These are phyloP conservation scores for Tagetes patula DNA, from an alignment of 129 eudicot species.

Conservation along the genomic window DNA sequence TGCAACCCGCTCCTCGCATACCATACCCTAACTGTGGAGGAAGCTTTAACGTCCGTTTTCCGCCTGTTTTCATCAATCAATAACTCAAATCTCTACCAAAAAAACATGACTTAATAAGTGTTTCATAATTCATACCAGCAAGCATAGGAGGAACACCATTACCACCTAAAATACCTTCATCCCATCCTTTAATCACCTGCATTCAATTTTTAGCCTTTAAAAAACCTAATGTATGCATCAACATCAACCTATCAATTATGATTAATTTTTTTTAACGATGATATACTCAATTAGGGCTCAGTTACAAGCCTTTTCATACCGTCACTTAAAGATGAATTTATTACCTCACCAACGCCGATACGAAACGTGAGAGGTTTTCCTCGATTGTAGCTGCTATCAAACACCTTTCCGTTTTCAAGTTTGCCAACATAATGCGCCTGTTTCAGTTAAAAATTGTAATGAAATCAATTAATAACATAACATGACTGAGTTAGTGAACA, in stretches of 20 bases:
- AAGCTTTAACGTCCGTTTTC: slow-evolving; percentile 69
- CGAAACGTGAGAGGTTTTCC: slow-evolving; percentile 95
- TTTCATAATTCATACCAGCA: slow-evolving; percentile 61
- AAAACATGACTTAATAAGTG: neutral
- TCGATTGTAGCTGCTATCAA: slow-evolving; percentile 93
- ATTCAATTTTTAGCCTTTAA: neutral
- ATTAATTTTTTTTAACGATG: no score
- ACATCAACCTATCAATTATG: no score
- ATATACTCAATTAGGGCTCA: no score
- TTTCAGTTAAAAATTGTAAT: neutral
- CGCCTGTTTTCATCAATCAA: slow-evolving; percentile 44
- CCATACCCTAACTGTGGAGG: slow-evolving; percentile 93
- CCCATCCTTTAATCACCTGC: slow-evolving; percentile 98
- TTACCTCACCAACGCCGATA: slow-evolving; percentile 95
- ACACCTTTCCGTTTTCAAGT: slow-evolving; percentile 75
- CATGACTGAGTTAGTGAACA: neutral
- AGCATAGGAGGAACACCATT: slow-evolving; percentile 97
- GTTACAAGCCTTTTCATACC: no score
- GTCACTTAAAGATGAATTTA: neutral
- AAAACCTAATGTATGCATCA: neutral
- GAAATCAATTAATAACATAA: no score
- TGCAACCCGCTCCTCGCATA: slow-evolving; percentile 89
- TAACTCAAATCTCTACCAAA: neutral
- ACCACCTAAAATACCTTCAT: slow-evolving; percentile 86
- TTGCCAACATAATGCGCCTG: slow-evolving; percentile 96